Percentiles rank a stretch among this genome's conserved stretches.
phyloP scores from a whole-genome alignment of 75 land plant genomes.

The Pseudotsuga menziesii region DNA sequence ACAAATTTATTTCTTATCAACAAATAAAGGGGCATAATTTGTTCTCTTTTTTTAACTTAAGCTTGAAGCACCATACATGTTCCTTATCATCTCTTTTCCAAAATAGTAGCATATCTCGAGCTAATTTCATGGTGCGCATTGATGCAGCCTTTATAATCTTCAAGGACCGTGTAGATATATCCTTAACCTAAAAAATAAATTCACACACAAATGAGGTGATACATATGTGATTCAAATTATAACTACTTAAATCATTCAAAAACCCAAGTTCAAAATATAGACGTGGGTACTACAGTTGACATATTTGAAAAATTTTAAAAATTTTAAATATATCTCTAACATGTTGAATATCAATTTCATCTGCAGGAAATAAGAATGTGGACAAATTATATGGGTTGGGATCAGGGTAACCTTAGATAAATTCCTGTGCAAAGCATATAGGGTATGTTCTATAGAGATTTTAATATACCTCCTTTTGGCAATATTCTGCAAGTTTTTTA shows the following conservation, averaged over 20 bases:
- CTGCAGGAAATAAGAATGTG: background rate
- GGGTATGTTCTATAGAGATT: background rate
- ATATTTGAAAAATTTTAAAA: background rate
- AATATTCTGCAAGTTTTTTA: slow-evolving; percentile 78
- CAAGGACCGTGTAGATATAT: slow-evolving; percentile 55
- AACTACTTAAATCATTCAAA: no score
- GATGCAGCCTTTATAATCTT: slow-evolving; percentile 80
- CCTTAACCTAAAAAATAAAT: slow-evolving; percentile 60
- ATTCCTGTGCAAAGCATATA: background rate
- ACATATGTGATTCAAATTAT: no score
- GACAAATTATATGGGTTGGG: background rate
- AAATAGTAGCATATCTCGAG: slow-evolving; percentile 84
- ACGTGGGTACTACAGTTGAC: no score
- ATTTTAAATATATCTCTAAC: background rate
- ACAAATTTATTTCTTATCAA: background rate
- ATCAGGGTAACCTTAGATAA: background rate
- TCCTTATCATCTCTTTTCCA: slow-evolving; percentile 94
- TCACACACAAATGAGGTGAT: background rate
- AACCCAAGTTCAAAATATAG: no score
- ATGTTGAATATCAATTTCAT: background rate
- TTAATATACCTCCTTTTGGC: slow-evolving; percentile 81
- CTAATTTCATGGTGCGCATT: slow-evolving; percentile 73
- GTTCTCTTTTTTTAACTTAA: background rate
- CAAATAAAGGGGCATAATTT: background rate
- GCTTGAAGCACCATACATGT: slow-evolving; percentile 46